Evolutionary conservation across 208 protist genomes (phyloP), one percentile per base, ranked within the genome.

Genomic region (Trypanosoma melophagium): DNA sequence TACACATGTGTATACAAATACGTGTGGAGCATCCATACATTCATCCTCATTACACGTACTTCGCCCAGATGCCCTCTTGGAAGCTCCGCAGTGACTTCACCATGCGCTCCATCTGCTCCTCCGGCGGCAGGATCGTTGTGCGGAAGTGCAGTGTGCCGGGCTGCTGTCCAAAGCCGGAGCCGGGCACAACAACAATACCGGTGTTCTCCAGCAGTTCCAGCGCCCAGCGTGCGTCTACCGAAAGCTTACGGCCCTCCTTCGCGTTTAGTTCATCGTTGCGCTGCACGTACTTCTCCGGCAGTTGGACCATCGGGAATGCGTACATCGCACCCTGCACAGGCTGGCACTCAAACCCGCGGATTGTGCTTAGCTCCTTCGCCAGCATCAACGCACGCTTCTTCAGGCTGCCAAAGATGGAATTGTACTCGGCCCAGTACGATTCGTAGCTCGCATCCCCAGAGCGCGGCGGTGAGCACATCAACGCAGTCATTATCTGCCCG

Each of bases 91-190:
- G 81, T 25, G 72, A 42, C 41, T 65, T 62, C 78, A 92, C 83
- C 81, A 96, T 80, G n/a, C 78, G 73, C 70, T 98, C 81, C 71
- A 99, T 97, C 56, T 98, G 71, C 17, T 98, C 83, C 71, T 98
- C 98, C 17, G 89, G 86, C 21, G 99, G 99, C 22, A 99, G 87
- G 76, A 99, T 99, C 31, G 99, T 99, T 17, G 91, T 99, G 70
- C 99, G 92, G 78, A 99, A 99, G 88, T 99, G 99, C 65, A 92
- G 97, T 21, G 98, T 99, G 49, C 95, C 96, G 16, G 86, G 66
- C 42, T 77, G 73, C 90, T 99, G 98, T 7, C 94, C 91, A 71
- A 99, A 99, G 14, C 98, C 97, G 53, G 84, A 96, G 52, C 98
- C 97, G 24, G 97, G 97, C 63, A 99, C 96, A 54, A 98, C 92